These are phyloP conservation scores for Blepharisma japonicum DNA, from an alignment of 73 alveolate genomes.

Conservation along the genomic window DNA sequence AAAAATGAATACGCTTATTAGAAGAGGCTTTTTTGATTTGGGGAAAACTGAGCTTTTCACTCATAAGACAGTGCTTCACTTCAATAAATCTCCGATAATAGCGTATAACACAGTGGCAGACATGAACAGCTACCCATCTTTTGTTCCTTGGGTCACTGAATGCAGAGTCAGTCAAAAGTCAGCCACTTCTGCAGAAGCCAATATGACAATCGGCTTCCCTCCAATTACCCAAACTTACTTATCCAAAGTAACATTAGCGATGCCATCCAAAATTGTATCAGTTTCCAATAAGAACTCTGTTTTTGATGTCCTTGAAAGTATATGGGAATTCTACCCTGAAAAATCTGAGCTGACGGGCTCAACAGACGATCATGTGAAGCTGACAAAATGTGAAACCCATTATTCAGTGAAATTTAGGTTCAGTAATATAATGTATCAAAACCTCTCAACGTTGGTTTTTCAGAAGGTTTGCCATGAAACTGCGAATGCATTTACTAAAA, in stretches of 20 bases:
- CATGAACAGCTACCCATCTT: conserved; percentile 10
- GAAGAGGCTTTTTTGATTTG: too few relatives aligned
- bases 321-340: conserved; percentile 18
- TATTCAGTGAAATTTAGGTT: conserved; percentile 17
- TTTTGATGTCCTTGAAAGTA: conserved; percentile 23
- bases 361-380: background rate
- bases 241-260: conserved; percentile 5
- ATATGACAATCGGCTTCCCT: conserved; percentile 1
- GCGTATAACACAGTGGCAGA: conserved; percentile 7
- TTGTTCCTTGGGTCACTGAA: conserved; percentile 18
- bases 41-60: conserved; percentile 17
- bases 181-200: background rate
- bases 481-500: too few relatives aligned
- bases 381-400: background rate
- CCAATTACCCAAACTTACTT: conserved; percentile 11
- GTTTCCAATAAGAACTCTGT: background rate
- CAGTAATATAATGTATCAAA: background rate
- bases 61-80: background rate
- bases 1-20: too few relatives aligned
- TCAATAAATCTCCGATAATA: conserved; percentile 13
- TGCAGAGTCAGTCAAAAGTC: background rate
- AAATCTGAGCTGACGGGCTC: background rate
- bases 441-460: background rate
- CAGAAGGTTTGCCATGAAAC: too few relatives aligned
- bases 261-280: conserved; percentile 3